Base-by-base conservation (phyloP, 176 grass and related monocot genomes). In the Carex pumila region DNA sequence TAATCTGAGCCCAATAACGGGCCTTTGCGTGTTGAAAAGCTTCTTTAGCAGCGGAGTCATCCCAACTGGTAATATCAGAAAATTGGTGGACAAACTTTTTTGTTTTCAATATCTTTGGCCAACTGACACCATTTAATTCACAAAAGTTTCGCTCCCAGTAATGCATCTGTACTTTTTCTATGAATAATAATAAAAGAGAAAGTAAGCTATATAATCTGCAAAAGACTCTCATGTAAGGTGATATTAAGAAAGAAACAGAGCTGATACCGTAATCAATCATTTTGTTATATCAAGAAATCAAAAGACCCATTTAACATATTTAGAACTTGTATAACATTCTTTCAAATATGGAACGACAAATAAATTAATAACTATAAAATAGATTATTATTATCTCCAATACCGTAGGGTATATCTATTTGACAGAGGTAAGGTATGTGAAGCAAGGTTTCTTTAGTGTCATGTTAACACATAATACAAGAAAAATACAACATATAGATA, bases 91-190 rank as follows among this genome's bases (percentile, higher is more conserved):
- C 60, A 12, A 82, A 45, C 25, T 58, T 17, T 70, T 82, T 45
- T 10, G 62, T 56, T 25, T 79, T 64, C 29, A 31, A 34, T 15
- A 90, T 61, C 80, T 84, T 90, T 18, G 9, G 11, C 88, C 85
- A 90, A 5, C 84, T 32, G 12, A 90, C 75, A 1, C 85, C 12
- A 8, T 84, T 39, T 2, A 18, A 4, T 37, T 43, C 25, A 81
- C 80, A 87, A 60, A 87, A 90, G 30, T 74, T 79, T 58, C 47
- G 69, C 61, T 90, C 88, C 88, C 85, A 90, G 4, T 5, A 6
- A 12, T 34, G 64, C 17, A 32, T 58, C 19, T 66, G n/a, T 29
- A 5, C 7, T n/a, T 54, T 58, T 32, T 54, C 81, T 83, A n/a
- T 41, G 7, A 61, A 45, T 19, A 47, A 59, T 30, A 65, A 66